A percentile compares a stretch with the other conserved stretches of the same genome.
Evolutionary conservation across 1,284 basidiomycete species (phyloP).

Genomic region (Rhodofomes roseus): DNA sequence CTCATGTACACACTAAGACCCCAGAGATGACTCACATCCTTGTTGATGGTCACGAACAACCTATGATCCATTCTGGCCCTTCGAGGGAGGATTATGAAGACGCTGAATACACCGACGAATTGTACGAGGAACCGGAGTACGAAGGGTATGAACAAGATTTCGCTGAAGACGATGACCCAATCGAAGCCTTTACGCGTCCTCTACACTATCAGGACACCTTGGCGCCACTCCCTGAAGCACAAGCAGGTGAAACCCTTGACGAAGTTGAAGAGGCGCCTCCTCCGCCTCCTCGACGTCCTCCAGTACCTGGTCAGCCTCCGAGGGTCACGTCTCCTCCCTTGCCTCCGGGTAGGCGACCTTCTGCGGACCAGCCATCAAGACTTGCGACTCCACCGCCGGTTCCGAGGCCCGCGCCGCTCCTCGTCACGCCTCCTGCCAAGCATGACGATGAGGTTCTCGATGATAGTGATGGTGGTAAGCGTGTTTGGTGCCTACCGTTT

Average conservation of each 20-base stretch:
- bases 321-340: constrained; percentile 12
- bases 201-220: not conserved
- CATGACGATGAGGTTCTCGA: constrained; percentile 44
- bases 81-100: constrained; percentile 12
- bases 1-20: not conserved
- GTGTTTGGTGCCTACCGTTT: not conserved
- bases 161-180: not conserved
- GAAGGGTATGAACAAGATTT: not conserved
- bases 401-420: not conserved
- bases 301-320: constrained; percentile 3
- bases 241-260: not conserved
- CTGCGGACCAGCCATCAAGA: not conserved
- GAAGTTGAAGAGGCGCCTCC: constrained; percentile 10
- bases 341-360: constrained; percentile 5
- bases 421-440: not conserved
- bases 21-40: constrained; percentile 5
- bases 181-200: not conserved
- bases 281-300: constrained; percentile 12
- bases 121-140: not conserved
- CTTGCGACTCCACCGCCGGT: not conserved
- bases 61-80: not conserved
- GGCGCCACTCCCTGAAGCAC: not conserved
- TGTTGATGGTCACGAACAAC: constrained; percentile 9
- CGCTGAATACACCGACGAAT: constrained; percentile 7
- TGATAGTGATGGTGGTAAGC: constrained; percentile 60